Evolutionary conservation across 108 stramenopile species (phyloP), one percentile per base, ranked within the genome.

Genomic region (Skeletonema potamos): DNA sequence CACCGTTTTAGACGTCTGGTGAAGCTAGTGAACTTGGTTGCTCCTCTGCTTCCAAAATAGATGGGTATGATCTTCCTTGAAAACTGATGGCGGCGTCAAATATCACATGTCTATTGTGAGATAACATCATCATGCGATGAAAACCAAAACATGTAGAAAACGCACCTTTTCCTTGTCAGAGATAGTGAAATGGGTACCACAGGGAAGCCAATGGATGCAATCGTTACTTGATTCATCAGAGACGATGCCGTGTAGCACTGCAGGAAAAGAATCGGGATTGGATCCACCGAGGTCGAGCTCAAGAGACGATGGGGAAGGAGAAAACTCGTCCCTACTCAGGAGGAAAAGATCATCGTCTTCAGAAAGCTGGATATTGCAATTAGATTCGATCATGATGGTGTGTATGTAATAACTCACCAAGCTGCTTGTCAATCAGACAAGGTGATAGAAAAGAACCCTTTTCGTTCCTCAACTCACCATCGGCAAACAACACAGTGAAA

Each of bases 11-110:
- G 29, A 34, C 74, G 75, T 4, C 83, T 46, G 1, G 79, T 84
- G 54, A 84, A 84, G 13, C 51, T 57, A 15, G 83, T 81, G 55
- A 72, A 84, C 44, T 84, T 80, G 11, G 74, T 46, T 13, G 41
- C 62, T 34, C 58, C 58, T 37, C 75, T 54, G 13, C 60, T 56
- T 18, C 67, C 66, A 63, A 86, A 86, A 58, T 84, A 89, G 22
- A 27, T 48, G n/a, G 85, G 82, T 61, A 89, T 66, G 57, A 86
- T 62, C 12, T 76, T 36, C 27, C 46, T 48, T 46, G 74, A 61
- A 61, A 89, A 89, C 24, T 66, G 33, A 24, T 9, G 8, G 18
- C 18, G 6, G 44, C 2, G 3, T 22, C 11, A 0, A 48, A 22
- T 2, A 48, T 18, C 34, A 34, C 6, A 4, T 34, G 34, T 34